Percentiles rank a stretch among this genome's conserved stretches.
phyloP scores from a whole-genome alignment of 2,329 filamentous ascomycete species.

The Verticillium alfalfae region DNA sequence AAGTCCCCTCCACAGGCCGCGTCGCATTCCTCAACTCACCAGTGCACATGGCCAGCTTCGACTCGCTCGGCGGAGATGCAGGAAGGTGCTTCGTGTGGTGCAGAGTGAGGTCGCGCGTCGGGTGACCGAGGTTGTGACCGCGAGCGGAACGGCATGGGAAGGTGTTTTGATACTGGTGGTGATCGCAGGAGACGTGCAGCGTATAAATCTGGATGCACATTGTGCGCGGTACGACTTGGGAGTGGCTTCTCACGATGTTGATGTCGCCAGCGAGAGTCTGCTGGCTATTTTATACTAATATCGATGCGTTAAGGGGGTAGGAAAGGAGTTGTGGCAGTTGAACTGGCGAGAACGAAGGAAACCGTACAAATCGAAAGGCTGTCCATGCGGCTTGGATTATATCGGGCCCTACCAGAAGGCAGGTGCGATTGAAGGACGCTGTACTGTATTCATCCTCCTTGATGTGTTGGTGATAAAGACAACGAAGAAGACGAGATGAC shows the following conservation, averaged over 20 bases:
- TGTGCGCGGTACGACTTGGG: neutral
- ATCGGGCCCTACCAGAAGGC: neutral
- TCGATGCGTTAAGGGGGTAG: too few species aligned
- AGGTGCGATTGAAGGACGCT: neutral
- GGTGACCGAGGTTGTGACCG: conserved; percentile 5
- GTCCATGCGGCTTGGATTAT: too few species aligned
- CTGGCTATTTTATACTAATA: too few species aligned
- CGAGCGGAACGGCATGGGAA: conserved; percentile 20
- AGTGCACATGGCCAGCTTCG: neutral
- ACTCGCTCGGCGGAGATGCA: conserved; percentile 9
- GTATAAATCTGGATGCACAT: conserved; percentile 28
- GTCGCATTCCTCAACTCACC: conserved; percentile 10
- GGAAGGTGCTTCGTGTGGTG: conserved; percentile 10
- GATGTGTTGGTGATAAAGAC: too few species aligned
- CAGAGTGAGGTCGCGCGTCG: conserved; percentile 5
- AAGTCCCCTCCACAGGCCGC: conserved; percentile 15
- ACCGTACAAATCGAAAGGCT: neutral
- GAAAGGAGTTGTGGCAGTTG: too few species aligned
- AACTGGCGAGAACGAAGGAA: neutral
- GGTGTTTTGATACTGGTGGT: conserved; percentile 27
- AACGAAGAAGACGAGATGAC: neutral
- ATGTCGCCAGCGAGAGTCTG: too few species aligned
- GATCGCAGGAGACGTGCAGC: conserved; percentile 18
- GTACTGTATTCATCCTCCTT: neutral
- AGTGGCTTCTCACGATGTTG: too few species aligned